Conservation (phyloP, 257 asterid genomes). For the Leptodermis oblonga region DNA sequence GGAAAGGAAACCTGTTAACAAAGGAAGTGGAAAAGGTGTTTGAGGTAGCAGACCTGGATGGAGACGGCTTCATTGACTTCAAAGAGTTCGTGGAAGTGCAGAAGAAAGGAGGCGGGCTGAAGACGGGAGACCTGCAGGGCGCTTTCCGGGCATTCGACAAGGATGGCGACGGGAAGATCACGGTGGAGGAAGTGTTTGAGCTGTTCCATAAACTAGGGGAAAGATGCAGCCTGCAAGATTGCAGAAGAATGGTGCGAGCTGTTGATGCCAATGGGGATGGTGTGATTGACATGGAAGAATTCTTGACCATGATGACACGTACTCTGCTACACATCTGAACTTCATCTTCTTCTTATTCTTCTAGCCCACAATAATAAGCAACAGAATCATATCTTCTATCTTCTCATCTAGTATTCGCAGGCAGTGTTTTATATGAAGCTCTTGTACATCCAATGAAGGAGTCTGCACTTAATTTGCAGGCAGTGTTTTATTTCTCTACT, state of each 20-base stretch:
- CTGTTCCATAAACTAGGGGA: slow-evolving; percentile 65
- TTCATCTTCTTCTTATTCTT: neutral
- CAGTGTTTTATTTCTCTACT: too few relatives aligned
- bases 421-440: neutral
- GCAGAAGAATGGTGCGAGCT: slow-evolving; percentile 74
- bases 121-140: slow-evolving; percentile 49
- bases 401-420: too few relatives aligned
- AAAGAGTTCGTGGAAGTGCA: slow-evolving; percentile 81
- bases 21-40: slow-evolving; percentile 73
- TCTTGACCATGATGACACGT: slow-evolving; percentile 78
- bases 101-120: slow-evolving; percentile 65
- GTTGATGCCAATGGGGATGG: slow-evolving; percentile 89
- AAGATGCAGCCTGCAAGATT: slow-evolving; percentile 55
- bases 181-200: slow-evolving; percentile 58
- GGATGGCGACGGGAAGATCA: slow-evolving; percentile 75
- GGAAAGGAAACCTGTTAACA: slow-evolving; percentile 37
- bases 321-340: slow-evolving; percentile 27
- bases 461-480: too few relatives aligned
- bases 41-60: slow-evolving; percentile 67
- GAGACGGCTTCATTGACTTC: slow-evolving; percentile 84
- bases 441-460: neutral
- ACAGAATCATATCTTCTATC: neutral
- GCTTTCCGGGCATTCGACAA: slow-evolving; percentile 68
- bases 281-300: slow-evolving; percentile 82
- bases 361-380: neutral